Evolutionary conservation across 2,329 filamentous ascomycete genomes (phyloP), one percentile per base, ranked within the genome.

Genomic region (Aspergillus eucalypticola): DNA sequence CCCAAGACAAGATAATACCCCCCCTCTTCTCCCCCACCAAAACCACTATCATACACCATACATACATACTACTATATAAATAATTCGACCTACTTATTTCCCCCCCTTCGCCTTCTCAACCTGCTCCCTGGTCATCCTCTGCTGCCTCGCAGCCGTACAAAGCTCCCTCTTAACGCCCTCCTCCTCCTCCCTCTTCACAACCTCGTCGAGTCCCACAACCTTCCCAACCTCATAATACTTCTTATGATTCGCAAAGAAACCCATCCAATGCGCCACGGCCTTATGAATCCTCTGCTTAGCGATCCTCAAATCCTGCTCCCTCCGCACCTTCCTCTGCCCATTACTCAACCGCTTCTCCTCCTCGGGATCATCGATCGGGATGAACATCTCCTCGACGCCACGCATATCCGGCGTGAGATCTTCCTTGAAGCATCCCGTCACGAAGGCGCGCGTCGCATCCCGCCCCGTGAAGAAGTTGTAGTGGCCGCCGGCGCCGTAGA

Each of bases 381-480:
- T 75, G 77, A 87, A 98, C 85, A 96, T 95, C 64, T 88, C 84
- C 79, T 98, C 95, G 4, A 91, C 89, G 49, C 95, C 95, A 62
- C 90, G 86, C 74, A 97, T 79, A 78, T 99, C 95, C 3, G 90
- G 84, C 2, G 88, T 95, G 32, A 88, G 82, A 81, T 99, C 95
- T 64, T 92, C 89, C 41, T 86, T 81, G 79, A 99, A 99, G 76
- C 95, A 99, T 17, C 91, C 92, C 2, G 95, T 98, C 8, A 99
- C 88, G 76, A 92, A 99, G 19, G 89, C 92, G 52, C 95, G 89
- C 13, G 90, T 87, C 35, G 94, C 93, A 77, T 99, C 95, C 63
- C 84, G 84, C 62, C 94, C 95, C 0, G 92, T 86, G 76, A 99
- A 96, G 78, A 90, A 88, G 70, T 88, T 84, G 82, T 99, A 99